phyloP scores from a whole-genome alignment of 257 asterid species.

The Solanum pimpinellifolium region DNA sequence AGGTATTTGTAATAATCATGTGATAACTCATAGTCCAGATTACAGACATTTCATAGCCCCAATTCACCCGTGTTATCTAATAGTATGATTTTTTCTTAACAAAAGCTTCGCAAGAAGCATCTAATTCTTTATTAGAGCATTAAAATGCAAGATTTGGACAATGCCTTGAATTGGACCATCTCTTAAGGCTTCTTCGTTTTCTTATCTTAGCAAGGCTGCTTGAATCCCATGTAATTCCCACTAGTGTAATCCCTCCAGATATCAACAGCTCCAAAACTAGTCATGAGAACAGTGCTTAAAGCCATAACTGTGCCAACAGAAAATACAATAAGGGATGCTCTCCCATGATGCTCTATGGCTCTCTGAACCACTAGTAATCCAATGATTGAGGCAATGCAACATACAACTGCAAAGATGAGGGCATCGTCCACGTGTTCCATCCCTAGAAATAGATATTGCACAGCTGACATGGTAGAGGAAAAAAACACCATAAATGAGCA shows the following conservation, averaged over 20 bases:
- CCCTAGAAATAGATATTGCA: slow-evolving; percentile 61
- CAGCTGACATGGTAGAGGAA: slow-evolving; percentile 88
- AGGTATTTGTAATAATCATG: not conserved
- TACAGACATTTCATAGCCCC: not conserved
- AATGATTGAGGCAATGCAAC: slow-evolving; percentile 47
- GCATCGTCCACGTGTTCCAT: slow-evolving; percentile 52
- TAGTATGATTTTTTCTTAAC: not conserved
- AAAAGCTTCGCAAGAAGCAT: not conserved
- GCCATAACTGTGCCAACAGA: slow-evolving; percentile 80
- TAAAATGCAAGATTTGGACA: not conserved
- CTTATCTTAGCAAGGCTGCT: slow-evolving; percentile 42
- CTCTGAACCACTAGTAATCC: slow-evolving; percentile 53
- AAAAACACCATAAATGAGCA: slow-evolving; percentile 88
- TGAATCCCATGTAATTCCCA: slow-evolving; percentile 82
- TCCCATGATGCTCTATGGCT: slow-evolving; percentile 52
- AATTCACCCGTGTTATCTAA: not conserved
- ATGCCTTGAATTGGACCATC: not conserved
- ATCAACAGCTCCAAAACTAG: slow-evolving; percentile 58
- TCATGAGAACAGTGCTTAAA: slow-evolving; percentile 64
- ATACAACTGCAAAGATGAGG: slow-evolving; percentile 34
- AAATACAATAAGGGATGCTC: slow-evolving; percentile 81
- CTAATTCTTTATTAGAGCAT: not conserved
- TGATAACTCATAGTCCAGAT: not conserved
- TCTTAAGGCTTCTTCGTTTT: not conserved
- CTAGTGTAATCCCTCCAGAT: slow-evolving; percentile 56